Conservation (phyloP, 2,329 filamentous ascomycete genomes). For the Lithohypha guttulata region DNA sequence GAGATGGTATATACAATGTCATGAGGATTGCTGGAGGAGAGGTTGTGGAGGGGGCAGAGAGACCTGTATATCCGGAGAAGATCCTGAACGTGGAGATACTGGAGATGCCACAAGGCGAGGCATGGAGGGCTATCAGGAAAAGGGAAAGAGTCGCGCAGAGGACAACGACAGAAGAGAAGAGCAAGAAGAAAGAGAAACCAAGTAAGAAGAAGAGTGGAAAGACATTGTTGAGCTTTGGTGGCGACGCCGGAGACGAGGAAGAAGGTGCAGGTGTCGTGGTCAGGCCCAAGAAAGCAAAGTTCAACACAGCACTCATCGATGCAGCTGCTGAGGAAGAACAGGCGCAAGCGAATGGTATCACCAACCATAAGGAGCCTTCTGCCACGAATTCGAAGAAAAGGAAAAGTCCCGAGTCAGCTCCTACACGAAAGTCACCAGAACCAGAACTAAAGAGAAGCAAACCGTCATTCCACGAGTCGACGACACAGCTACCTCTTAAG, state of each 20-base stretch:
- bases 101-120: slow-evolving; percentile 36
- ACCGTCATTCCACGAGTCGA: slow-evolving; percentile 32
- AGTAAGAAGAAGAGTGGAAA: slow-evolving; percentile 35
- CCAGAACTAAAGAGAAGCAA: slow-evolving; percentile 24
- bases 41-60: slow-evolving; percentile 64
- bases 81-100: slow-evolving; percentile 44
- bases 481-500: slow-evolving; percentile 34
- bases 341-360: slow-evolving; percentile 4
- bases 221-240: slow-evolving; percentile 37
- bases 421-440: slow-evolving; percentile 18
- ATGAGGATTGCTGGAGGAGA: slow-evolving; percentile 88
- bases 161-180: slow-evolving; percentile 22
- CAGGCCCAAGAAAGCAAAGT: slow-evolving; percentile 36
- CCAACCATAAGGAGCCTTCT: slow-evolving; percentile 6
- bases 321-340: slow-evolving; percentile 21
- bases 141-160: slow-evolving; percentile 27
- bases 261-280: slow-evolving; percentile 25
- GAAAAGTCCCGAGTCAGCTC: slow-evolving; percentile 24
- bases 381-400: slow-evolving; percentile 6
- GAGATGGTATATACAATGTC: slow-evolving; percentile 92
- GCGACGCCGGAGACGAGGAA: slow-evolving; percentile 31
- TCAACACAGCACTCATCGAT: slow-evolving; percentile 36
- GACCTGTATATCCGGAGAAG: slow-evolving; percentile 75
- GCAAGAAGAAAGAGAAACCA: slow-evolving; percentile 29
- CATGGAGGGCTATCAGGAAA: slow-evolving; percentile 28